Evolutionary conservation across 179 eudicot genomes (phyloP).

Genomic region (Silene vulgaris): DNA sequence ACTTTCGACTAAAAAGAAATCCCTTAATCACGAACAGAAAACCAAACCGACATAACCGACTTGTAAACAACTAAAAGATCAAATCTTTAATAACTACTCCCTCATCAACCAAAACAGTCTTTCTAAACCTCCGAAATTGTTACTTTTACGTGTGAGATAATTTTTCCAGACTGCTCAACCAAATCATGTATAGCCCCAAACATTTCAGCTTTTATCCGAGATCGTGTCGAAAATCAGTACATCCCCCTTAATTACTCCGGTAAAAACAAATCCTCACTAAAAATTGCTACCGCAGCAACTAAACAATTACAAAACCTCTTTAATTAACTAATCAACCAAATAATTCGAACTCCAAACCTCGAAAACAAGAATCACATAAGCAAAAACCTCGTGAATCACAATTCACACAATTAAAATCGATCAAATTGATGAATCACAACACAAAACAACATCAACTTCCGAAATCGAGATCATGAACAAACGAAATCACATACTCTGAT

Average conservation of each 20-base stretch:
- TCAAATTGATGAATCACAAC: neutral
- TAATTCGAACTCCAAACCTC: neutral
- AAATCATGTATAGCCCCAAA: neutral
- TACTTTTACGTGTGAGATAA: too few relatives aligned
- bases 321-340: neutral
- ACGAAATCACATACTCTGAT: neutral
- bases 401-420: neutral
- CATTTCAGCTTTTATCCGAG: neutral
- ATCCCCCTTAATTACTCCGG: neutral
- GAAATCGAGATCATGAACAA: neutral
- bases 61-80: neutral
- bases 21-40: neutral
- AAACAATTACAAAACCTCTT: neutral
- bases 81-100: neutral
- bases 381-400: neutral
- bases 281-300: neutral
- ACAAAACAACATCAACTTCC: neutral
- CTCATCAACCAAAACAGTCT: neutral
- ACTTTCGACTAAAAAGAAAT: neutral
- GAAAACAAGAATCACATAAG: conserved; percentile 4
- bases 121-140: too few relatives aligned
- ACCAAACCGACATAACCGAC: neutral
- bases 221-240: neutral
- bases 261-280: neutral
- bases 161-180: neutral